Conservation (phyloP, 495 filamentous ascomycete genomes). For the Podospora pseudoanserina region DNA sequence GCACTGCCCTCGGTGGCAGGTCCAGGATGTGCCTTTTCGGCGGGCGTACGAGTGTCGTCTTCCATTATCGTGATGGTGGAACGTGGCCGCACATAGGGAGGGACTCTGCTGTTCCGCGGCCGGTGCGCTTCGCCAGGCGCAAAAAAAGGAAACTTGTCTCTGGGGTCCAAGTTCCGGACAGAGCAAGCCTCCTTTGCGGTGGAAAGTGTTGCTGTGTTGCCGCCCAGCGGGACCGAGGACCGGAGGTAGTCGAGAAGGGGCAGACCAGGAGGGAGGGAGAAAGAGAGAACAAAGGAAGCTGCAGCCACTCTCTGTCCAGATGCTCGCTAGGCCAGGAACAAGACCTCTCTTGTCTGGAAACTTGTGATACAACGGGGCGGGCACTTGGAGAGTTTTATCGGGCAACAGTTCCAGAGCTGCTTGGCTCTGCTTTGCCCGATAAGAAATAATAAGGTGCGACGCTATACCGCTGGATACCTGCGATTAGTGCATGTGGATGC, state of each 20-base stretch:
- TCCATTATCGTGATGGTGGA: conserved; percentile 38
- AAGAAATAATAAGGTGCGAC: conserved; percentile 4
- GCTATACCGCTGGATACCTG: conserved; percentile 5
- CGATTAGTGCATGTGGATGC: not conserved
- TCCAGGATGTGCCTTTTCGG: conserved; percentile 31
- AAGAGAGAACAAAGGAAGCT: not conserved
- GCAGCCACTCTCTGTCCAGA: not conserved
- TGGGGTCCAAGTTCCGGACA: not conserved
- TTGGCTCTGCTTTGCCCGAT: conserved; percentile 4
- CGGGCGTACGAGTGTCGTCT: conserved; percentile 34
- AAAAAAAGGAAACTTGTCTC: not conserved
- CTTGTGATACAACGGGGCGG: not conserved
- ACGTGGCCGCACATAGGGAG: conserved; percentile 13
- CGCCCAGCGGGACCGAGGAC: conserved; percentile 4
- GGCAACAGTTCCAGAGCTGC: conserved; percentile 1
- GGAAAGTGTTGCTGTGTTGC: not conserved
- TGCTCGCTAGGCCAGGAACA: no score
- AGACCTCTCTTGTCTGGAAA: not conserved
- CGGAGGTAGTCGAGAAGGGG: not conserved
- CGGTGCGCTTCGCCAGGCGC: conserved; percentile 5
- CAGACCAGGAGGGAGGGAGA: not conserved
- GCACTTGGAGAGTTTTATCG: conserved; percentile 1
- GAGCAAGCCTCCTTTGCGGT: not conserved
- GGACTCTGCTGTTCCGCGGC: not conserved
- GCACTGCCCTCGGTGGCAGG: conserved; percentile 20